Conservation (phyloP, 768 basidiomycete genomes). For the Pilatotrama ljubarskyi region DNA sequence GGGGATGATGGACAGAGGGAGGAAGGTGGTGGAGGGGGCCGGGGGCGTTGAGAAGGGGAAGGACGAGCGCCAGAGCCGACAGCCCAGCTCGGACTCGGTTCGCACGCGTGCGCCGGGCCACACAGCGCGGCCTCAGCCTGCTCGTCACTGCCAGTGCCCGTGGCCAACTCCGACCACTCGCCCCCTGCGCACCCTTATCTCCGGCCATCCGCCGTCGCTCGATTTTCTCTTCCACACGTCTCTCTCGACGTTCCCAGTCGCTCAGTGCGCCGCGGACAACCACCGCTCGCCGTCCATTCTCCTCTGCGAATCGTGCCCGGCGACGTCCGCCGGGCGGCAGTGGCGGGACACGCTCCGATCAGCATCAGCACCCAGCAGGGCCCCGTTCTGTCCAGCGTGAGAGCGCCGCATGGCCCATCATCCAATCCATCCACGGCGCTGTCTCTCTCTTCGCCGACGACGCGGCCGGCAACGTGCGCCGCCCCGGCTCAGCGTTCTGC, state of each 20-base stretch:
- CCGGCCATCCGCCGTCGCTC: neutral
- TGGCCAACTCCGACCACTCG: constrained; percentile 10
- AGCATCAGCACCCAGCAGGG: constrained; percentile 6
- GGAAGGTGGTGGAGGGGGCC: constrained; percentile 28
- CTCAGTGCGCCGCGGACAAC: neutral
- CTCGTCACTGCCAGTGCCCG: constrained; percentile 33
- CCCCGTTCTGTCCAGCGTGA: constrained; percentile 19
- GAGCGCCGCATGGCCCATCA: constrained; percentile 20
- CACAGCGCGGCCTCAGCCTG: constrained; percentile 29
- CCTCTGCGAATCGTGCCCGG: constrained; percentile 5
- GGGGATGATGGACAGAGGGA: constrained; percentile 31
- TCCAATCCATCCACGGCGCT: constrained; percentile 33
- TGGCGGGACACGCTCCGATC: constrained; percentile 19
- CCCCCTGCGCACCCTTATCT: constrained; percentile 4
- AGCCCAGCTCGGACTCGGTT: constrained; percentile 37
- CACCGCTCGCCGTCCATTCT: neutral
- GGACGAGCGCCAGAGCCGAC: constrained; percentile 39
- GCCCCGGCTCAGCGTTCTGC: constrained; percentile 59
- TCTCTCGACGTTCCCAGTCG: neutral
- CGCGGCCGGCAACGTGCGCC: constrained; percentile 67
- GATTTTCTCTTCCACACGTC: neutral
- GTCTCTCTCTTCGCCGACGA: constrained; percentile 73
- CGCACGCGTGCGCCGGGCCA: constrained; percentile 41
- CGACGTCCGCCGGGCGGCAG: constrained; percentile 15
- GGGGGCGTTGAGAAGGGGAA: constrained; percentile 35